Conservation (phyloP, 2,329 filamentous ascomycete genomes). For the Aspergillus awamori region DNA sequence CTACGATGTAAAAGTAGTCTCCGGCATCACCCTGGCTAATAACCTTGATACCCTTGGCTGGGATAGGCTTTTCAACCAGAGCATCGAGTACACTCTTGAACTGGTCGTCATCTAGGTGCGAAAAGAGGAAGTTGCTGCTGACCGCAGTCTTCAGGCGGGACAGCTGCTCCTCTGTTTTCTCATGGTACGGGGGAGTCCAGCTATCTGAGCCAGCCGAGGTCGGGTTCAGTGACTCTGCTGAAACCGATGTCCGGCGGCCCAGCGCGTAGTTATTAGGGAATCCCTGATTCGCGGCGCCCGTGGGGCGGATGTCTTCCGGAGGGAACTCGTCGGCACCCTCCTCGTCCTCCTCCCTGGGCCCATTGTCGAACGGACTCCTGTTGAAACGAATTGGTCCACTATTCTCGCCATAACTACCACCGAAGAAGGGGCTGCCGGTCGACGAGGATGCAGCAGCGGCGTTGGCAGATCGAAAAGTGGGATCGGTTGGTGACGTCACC, state of each 20-base stretch:
- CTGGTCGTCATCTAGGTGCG: slow-evolving; percentile 92
- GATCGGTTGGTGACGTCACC: slow-evolving; percentile 73
- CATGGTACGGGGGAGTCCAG: slow-evolving; percentile 84
- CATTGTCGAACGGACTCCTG: slow-evolving; percentile 37
- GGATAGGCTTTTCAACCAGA: slow-evolving; percentile 91
- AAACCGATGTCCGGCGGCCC: slow-evolving; percentile 90
- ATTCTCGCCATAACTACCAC: slow-evolving; percentile 28
- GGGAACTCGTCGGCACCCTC: slow-evolving; percentile 27
- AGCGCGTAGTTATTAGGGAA: slow-evolving; percentile 92
- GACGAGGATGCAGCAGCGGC: slow-evolving; percentile 28
- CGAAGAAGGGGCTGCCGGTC: slow-evolving; percentile 50
- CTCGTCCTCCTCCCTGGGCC: slow-evolving; percentile 22
- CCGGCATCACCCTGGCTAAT: slow-evolving; percentile 95
- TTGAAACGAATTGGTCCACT: slow-evolving; percentile 36
- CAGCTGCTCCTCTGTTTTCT: slow-evolving; percentile 81
- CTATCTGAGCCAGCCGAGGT: slow-evolving; percentile 80
- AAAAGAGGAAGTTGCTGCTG: slow-evolving; percentile 88
- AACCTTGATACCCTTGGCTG: slow-evolving; percentile 85
- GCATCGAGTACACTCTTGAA: slow-evolving; percentile 84
- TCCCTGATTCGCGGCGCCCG: slow-evolving; percentile 31
- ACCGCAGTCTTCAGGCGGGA: slow-evolving; percentile 79
- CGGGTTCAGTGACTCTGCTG: slow-evolving; percentile 93
- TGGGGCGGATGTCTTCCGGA: slow-evolving; percentile 31
- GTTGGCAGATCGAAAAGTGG: slow-evolving; percentile 56
- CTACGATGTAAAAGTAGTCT: slow-evolving; percentile 97